phyloP scores from a whole-genome alignment of 805 yeast genomes.

The Saccharomycopsis sp. region DNA sequence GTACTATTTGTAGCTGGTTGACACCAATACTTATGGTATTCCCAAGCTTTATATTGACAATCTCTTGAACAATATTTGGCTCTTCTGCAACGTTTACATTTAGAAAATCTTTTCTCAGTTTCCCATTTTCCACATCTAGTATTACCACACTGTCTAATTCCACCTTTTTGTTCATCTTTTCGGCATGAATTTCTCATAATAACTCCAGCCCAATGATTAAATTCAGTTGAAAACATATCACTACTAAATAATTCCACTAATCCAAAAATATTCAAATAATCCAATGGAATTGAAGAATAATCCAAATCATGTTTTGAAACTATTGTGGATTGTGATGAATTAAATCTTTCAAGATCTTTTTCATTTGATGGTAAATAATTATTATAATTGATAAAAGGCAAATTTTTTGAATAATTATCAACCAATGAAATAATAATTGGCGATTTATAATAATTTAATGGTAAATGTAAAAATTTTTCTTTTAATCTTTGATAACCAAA shows the following conservation, averaged over 20 bases:
- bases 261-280: constrained; percentile 66
- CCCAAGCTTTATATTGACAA: constrained; percentile 90
- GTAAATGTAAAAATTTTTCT: constrained; percentile 15
- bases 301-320: constrained; percentile 29
- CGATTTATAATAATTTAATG: constrained; percentile 12
- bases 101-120: constrained; percentile 78
- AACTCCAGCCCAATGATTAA: constrained; percentile 96
- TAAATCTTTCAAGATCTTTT: constrained; percentile 25
- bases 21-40: constrained; percentile 92
- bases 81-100: constrained; percentile 87
- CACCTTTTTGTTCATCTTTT: constrained; percentile 76
- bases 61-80: constrained; percentile 91
- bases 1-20: constrained; percentile 32
- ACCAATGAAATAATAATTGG: constrained; percentile 13
- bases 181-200: constrained; percentile 94
- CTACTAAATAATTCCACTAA: constrained; percentile 85
- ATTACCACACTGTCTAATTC: constrained; percentile 90
- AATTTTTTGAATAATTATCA: constrained; percentile 13
- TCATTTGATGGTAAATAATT: constrained; percentile 5
- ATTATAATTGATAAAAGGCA: constrained; percentile 9
- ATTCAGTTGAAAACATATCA: constrained; percentile 57
- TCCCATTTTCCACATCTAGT: constrained; percentile 95
- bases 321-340: constrained; percentile 32
- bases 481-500: constrained; percentile 1
- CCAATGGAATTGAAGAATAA: constrained; percentile 34